Evolutionary conservation across 2,329 filamentous ascomycete genomes (phyloP), one percentile per base, ranked within the genome.

Genomic region (Apiospora malaysiana): DNA sequence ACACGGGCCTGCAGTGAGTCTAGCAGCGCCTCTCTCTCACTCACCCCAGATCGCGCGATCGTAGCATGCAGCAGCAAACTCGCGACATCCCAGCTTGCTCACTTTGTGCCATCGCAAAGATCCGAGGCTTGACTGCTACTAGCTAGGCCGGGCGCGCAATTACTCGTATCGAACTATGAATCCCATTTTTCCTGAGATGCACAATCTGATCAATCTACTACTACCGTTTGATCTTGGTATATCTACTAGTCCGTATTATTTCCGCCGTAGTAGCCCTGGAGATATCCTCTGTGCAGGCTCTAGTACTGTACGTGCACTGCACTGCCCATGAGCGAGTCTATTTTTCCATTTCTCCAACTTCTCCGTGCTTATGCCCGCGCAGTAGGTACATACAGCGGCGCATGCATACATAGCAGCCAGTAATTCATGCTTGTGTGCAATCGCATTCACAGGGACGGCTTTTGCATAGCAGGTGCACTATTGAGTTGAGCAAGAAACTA

Each of bases 1-100:
- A 40, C 56, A 63, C 56, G 56, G 56, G 56, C 18, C 56, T 63
- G 56, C 56, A 63, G 56, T 63, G 18, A 40, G 2, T 40, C 56
- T 63, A 63, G 56, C 56, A 40, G 32, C 56, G 32, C 56, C 56
- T 59, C 46, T 23, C n/a, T 9, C 46, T 46, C 43, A 2, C 45
- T 46, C 45, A 32, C 32, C 46, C 46, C 49, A 56, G 49, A 56
- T 56, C 49, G 49, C 46, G 46, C 49, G 49, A 56, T 56, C 25
- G 25, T 12, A 12, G 18, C 32, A 63, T 63, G 51, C 32, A 45
- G 9, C 37, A 59, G 40, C 18, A 63, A 59, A 40, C 18, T 21
- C 56, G 56, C 56, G 56, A 63, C 27, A 63, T 40, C 56, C 56
- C 56, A 63, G 56, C 32, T 14, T 16, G 46, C 51, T 56, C 51